Base-by-base conservation (phyloP, 371 early-diverging fungal species). In the Mucor indicus region DNA sequence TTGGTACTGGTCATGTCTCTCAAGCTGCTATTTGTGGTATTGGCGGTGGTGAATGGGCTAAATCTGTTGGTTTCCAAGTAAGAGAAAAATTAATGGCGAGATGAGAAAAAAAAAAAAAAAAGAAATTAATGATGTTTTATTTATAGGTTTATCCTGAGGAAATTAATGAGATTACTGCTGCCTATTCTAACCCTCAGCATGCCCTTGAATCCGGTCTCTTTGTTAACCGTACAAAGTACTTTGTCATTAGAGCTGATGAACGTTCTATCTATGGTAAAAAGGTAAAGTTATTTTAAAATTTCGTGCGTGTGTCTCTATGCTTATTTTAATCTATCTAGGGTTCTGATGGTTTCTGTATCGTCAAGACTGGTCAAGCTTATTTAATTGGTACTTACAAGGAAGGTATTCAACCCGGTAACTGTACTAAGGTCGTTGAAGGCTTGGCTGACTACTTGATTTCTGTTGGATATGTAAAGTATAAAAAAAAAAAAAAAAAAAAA, bases 361-460 rank as follows among this genome's bases (percentile, higher is more conserved):
- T 82, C 48, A 94, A 94, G 83, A 91, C 95, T n/a, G 75, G 56
- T 15, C 85, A 89, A 64, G 81, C 90, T 38, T 57, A 95, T 33
- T 61, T 96, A 37, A 61, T 95, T 54, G 93, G 86, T 44, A 48
- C 69, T 43, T 91, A 91, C 59, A 74, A 65, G 29, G 85, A 89
- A 48, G 57, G 62, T 50, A 67, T 79, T 22, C 81, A 84, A 60
- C 82, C 90, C 16, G 93, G 91, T 25, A 75, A 79, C 46, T 90
- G 90, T 57, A 90, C 80, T 66, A 75, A 69, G 57, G 80, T 85
- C 43, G 89, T 94, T 45, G 92, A 92, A 64, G 68, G 60, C 19
- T 75, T 96, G 50, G 93, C 84, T 38, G 88, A 91, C 51, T 92
- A 94, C 72, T 81, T 96, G 53, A 82, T 80, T 48, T 57, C 75